Conservation (phyloP, 192 early-diverging fungal genomes). For the Haplosporangium gracile region DNA sequence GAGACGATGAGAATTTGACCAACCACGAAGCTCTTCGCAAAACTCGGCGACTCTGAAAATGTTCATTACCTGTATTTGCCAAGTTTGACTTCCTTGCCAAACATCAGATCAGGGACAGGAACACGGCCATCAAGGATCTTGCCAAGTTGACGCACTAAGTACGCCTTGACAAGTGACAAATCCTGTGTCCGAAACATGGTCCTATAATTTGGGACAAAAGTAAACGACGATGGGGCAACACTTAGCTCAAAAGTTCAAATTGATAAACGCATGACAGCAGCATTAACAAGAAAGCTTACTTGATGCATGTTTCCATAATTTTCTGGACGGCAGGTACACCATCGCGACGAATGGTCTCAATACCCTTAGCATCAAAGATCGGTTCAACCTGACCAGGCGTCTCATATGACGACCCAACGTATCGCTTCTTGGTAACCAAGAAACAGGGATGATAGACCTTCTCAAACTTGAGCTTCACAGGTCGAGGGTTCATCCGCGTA, state of each 20-base stretch:
- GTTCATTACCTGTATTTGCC: slow-evolving; percentile 76
- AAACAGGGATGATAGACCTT: slow-evolving; percentile 94
- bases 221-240: background rate
- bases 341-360: slow-evolving; percentile 94
- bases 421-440: slow-evolving; percentile 93
- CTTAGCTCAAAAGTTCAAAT: background rate
- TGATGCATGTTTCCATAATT: slow-evolving; percentile 81
- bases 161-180: slow-evolving; percentile 83
- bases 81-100: slow-evolving; percentile 89
- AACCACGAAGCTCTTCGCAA: background rate
- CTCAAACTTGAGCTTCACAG: slow-evolving; percentile 94
- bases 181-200: slow-evolving; percentile 87
- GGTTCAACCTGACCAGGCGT: slow-evolving; percentile 71
- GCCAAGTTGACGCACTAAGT: slow-evolving; percentile 76
- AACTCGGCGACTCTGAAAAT: background rate
- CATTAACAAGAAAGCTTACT: slow-evolving; percentile 53
- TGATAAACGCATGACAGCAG: background rate
- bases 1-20: background rate
- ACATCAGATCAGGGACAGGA: slow-evolving; percentile 85
- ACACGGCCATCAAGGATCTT: slow-evolving; percentile 78
- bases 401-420: slow-evolving; percentile 91
- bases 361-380: slow-evolving; percentile 94
- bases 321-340: slow-evolving; percentile 84
- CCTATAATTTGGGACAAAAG: slow-evolving; percentile 34
- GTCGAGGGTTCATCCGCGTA: slow-evolving; percentile 80